Conservation (phyloP, 2,329 filamentous ascomycete genomes). For the Neopestalotiopsis sp. region DNA sequence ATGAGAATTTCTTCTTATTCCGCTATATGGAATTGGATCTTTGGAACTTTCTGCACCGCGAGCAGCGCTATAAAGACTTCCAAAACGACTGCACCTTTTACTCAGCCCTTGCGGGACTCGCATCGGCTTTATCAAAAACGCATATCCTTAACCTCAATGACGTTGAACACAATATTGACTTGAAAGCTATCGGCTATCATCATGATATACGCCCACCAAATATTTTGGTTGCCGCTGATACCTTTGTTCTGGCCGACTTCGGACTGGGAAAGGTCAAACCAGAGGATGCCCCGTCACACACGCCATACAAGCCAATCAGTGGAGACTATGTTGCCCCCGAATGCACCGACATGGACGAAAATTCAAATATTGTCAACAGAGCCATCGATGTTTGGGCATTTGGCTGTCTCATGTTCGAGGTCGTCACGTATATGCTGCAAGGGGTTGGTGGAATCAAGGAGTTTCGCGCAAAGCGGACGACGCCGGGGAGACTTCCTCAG, state of each 20-base stretch:
- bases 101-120: background rate
- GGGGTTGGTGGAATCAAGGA: background rate
- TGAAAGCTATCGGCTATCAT: background rate
- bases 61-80: background rate
- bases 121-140: background rate
- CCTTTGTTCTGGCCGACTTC: background rate
- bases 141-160: background rate
- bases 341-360: background rate
- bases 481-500: background rate
- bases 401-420: background rate
- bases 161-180: background rate
- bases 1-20: background rate
- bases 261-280: background rate
- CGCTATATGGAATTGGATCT: background rate
- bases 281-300: background rate
- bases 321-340: background rate
- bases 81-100: background rate
- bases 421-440: background rate
- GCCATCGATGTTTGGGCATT: background rate
- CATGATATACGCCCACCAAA: background rate
- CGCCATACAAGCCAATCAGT: background rate
- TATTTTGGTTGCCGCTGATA: background rate
- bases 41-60: background rate
- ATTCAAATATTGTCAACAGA: background rate
- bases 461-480: background rate